phyloP scores from a whole-genome alignment of 257 asterid species.

The Nicotiana attenuata region DNA sequence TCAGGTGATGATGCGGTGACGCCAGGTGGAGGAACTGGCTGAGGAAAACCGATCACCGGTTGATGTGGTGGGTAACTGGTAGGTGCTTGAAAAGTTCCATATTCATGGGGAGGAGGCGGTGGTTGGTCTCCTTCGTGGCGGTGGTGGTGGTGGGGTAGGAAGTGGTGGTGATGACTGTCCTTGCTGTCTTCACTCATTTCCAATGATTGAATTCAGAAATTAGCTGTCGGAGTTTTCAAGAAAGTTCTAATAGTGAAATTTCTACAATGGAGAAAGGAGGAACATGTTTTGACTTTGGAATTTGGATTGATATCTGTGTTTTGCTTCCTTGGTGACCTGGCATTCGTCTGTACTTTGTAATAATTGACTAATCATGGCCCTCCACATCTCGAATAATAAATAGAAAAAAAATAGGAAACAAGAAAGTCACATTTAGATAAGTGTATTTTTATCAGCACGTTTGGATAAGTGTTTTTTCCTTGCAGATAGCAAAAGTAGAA shows the following conservation, averaged over 20 bases:
- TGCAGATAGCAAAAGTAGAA: no score
- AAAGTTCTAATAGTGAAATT: not conserved
- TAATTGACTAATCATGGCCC: not conserved
- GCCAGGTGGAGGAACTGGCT: slow-evolving; percentile 92
- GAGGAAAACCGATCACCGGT: slow-evolving; percentile 79
- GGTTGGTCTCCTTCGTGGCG: slow-evolving; percentile 13
- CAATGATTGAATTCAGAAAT: not conserved
- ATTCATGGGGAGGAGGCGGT: slow-evolving; percentile 40
- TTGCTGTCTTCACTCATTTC: slow-evolving; percentile 53
- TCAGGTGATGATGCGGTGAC: slow-evolving; percentile 36
- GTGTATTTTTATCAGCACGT: not conserved
- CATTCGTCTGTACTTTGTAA: not conserved
- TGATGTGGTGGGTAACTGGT: slow-evolving; percentile 39
- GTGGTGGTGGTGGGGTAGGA: slow-evolving; percentile 12
- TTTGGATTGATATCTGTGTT: not conserved
- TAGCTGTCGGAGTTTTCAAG: not conserved
- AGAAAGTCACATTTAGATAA: not conserved
- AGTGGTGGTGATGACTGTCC: slow-evolving; percentile 28
- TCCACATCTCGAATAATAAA: not conserved
- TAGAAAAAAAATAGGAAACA: no score
- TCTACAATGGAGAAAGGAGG: not conserved
- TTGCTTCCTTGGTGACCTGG: not conserved
- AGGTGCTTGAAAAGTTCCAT: slow-evolving; percentile 66
- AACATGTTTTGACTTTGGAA: not conserved
- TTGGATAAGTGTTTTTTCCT: not conserved